Percentiles rank a stretch among this genome's conserved stretches.
Evolutionary conservation across 1,139 yeast species (phyloP).

Genomic region (Yamadazyma atlantica): DNA sequence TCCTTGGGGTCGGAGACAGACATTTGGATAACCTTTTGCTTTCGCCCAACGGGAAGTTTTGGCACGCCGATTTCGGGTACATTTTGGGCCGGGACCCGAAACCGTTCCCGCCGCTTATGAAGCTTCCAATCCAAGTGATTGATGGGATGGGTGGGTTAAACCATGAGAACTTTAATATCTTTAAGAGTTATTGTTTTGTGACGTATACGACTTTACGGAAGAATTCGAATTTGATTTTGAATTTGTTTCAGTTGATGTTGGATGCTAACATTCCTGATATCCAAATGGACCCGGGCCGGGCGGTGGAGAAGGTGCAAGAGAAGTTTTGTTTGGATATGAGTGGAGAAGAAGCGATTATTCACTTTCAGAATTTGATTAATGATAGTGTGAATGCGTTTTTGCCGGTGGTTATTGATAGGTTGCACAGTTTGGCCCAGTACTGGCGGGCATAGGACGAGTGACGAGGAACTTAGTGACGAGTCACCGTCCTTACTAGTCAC

Average conservation of each 20-base stretch:
- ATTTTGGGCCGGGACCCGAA: constrained; percentile 96
- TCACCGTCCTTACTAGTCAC: too few relatives aligned
- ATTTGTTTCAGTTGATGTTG: constrained; percentile 90
- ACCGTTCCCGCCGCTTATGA: constrained; percentile 98
- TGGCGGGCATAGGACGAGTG: constrained; percentile 81
- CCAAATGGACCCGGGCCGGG: constrained; percentile 69
- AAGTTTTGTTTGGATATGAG: constrained; percentile 90
- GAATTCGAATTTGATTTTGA: constrained; percentile 84
- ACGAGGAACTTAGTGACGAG: too few relatives aligned
- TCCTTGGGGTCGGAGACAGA: constrained; percentile 95
- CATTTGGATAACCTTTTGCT: constrained; percentile 85
- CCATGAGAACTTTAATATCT: constrained; percentile 80
- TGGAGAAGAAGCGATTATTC: constrained; percentile 93
- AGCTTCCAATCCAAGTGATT: constrained; percentile 91
- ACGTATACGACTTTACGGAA: constrained; percentile 89
- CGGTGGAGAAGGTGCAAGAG: constrained; percentile 87
- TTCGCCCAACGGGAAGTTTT: constrained; percentile 77
- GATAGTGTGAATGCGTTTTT: constrained; percentile 91
- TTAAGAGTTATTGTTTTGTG: constrained; percentile 91
- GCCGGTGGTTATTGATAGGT: constrained; percentile 92
- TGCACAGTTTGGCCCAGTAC: constrained; percentile 94
- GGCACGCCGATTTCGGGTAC: constrained; percentile 98
- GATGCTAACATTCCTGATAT: constrained; percentile 92
- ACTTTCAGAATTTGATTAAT: constrained; percentile 89
- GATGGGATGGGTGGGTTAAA: constrained; percentile 97